A percentile compares a stretch with the other conserved stretches of the same genome.
These are phyloP conservation scores for Dryadomyces sulphureus DNA, from an alignment of 2,329 filamentous ascomycete species.

Conservation along the genomic window DNA sequence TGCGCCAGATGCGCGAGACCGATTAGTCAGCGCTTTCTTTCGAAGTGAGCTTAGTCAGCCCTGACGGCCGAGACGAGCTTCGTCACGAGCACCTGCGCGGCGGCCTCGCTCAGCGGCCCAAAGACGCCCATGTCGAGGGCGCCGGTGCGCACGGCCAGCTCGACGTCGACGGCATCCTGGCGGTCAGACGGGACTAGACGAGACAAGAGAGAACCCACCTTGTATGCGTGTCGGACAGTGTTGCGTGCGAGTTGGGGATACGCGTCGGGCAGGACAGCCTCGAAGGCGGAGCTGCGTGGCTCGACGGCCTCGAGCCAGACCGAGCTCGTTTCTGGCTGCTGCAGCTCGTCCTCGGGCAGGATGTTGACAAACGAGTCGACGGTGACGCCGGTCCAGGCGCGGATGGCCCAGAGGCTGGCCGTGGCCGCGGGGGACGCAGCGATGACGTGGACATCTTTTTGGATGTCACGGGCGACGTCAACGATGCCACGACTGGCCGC, in stretches of 20 bases:
- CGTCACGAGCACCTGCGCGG: no score
- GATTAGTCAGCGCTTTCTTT: no score
- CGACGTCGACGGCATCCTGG: constrained; percentile 12
- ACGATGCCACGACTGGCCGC: constrained; percentile 21
- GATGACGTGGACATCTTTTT: constrained; percentile 52
- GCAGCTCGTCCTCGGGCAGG: constrained; percentile 31
- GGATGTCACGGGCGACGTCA: constrained; percentile 44
- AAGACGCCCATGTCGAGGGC: constrained; percentile 12
- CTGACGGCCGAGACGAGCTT: no score
- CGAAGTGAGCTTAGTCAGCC: no score
- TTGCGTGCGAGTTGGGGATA: constrained; percentile 14
- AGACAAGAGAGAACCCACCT: constrained; percentile 14
- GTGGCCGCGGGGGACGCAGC: constrained; percentile 32
- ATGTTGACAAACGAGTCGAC: constrained; percentile 75
- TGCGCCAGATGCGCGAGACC: constrained; percentile 92
- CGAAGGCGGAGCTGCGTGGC: neutral
- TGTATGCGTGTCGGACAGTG: constrained; percentile 16
- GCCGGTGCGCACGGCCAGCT: constrained; percentile 8
- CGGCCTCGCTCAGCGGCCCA: constrained; percentile 7
- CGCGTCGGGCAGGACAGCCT: neutral
- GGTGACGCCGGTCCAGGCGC: constrained; percentile 56
- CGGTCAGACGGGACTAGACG: neutral
- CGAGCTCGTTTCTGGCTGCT: neutral
- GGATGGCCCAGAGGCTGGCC: constrained; percentile 56
- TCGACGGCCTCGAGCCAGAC: constrained; percentile 3